These are phyloP conservation scores for Cladophialophora exuberans DNA, from an alignment of 2,329 filamentous ascomycete genomes.

Conservation along the genomic window DNA sequence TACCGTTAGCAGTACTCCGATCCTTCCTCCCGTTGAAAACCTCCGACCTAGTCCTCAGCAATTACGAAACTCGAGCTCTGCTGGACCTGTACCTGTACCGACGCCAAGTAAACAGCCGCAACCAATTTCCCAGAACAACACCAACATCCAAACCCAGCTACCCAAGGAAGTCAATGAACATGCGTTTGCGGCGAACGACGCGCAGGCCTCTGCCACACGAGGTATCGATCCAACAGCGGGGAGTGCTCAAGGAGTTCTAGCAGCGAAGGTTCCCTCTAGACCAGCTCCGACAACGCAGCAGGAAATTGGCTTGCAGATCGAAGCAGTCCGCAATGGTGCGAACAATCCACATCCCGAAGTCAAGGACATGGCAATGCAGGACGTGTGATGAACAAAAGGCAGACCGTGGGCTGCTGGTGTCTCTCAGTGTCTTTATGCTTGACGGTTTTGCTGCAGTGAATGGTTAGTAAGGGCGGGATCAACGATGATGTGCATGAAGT, in stretches of 20 bases:
- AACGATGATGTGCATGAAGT: no score
- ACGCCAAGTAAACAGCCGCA: conserved; percentile 34
- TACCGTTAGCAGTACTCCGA: conserved; percentile 31
- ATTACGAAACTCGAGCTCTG: conserved; percentile 27
- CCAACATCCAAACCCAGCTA: background rate
- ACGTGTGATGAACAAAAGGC: conserved; percentile 1
- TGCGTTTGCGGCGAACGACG: background rate
- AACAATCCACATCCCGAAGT: background rate
- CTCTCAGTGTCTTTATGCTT: background rate
- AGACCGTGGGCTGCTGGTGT: background rate
- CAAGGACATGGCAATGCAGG: conserved; percentile 7
- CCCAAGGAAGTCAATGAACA: background rate
- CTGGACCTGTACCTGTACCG: conserved; percentile 31
- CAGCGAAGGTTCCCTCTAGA: background rate
- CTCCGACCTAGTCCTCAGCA: conserved; percentile 33
- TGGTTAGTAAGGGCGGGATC: no score
- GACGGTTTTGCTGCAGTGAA: no score
- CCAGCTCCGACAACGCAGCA: background rate
- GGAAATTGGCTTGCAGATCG: background rate
- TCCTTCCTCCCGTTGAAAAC: conserved; percentile 34
- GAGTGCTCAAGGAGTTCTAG: background rate
- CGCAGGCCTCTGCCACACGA: background rate
- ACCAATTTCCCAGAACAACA: conserved; percentile 1
- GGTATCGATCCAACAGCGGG: background rate
- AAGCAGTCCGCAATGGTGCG: background rate